Base-by-base conservation (phyloP, 192 early-diverging fungal genomes). In the Cladochytrium replicatum region DNA sequence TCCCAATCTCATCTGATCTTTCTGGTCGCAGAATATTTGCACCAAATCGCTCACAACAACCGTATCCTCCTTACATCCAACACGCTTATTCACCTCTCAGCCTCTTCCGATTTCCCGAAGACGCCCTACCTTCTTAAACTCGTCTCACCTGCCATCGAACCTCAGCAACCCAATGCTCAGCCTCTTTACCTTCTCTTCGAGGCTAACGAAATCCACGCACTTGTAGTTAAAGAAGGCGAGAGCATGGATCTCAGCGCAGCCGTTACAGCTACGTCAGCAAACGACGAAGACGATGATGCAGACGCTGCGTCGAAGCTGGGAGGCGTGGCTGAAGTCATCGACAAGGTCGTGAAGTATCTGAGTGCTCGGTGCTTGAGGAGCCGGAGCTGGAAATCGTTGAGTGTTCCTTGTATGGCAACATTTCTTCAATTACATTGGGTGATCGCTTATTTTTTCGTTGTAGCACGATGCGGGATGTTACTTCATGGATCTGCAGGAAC, bases 391-490 rank as follows among this genome's bases (percentile, higher is more conserved):
- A 17, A 25, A 23, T 6, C 6, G 29, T 23, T 58, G 39, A 43
- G 27, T 13, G 48, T 41, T 4, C 52, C 48, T 4, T 32, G 50
- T 54, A 46, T 43, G 50, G n/a, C n/a, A n/a, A n/a, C n/a, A n/a
- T n/a, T n/a, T n/a, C n/a, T 50, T 1, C 21, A 11, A 2, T 26
- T 21, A 30, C 23, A 32, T 30, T 22, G 21, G 8, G 6, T 32
- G 8, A 5, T 54, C 6, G 0, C 29, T 17, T 32, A 27, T 7
- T 55, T 55, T 17, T 15, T 50, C n/a, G 2, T 50, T 46, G 11
- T 25, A 66, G 63, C 55, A 23, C 46, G 38, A 6, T 64, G 66
- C 7, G 64, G 60, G 3, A 32, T 66, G 3, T 48, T 73, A 27
- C 29, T 73, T 17, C 49, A 66, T 45, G 64, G 61, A 6, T 37